Evolutionary conservation across 2,329 filamentous ascomycete genomes (phyloP).

Genomic region (Gliomastix tumulicola): DNA sequence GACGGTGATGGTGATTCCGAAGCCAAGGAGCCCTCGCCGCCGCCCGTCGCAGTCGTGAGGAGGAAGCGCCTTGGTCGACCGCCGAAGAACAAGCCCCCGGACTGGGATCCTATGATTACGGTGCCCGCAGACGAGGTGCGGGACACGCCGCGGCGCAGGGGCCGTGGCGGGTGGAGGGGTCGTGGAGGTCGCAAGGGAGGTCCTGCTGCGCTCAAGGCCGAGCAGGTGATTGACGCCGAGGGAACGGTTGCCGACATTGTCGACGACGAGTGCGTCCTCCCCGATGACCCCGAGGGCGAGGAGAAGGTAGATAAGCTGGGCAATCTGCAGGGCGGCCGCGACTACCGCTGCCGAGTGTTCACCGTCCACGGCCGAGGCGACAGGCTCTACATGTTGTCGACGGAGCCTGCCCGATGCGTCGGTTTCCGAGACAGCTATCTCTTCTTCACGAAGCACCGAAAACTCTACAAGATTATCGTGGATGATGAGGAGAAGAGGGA

Average conservation of each 20-base stretch:
- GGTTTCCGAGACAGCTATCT: slow-evolving; percentile 97
- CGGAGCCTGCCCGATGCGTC: slow-evolving; percentile 91
- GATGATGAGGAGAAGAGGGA: slow-evolving; percentile 96
- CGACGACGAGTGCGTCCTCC: slow-evolving; percentile 84
- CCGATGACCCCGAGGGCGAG: slow-evolving; percentile 82
- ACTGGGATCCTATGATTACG: slow-evolving; percentile 63
- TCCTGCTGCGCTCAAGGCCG: slow-evolving; percentile 66
- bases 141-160: slow-evolving; percentile 52
- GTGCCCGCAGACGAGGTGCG: slow-evolving; percentile 46
- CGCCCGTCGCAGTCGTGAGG: slow-evolving; percentile 57
- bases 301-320: slow-evolving; percentile 89
- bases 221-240: slow-evolving; percentile 87
- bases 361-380: slow-evolving; percentile 78
- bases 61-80: slow-evolving; percentile 78
- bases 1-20: slow-evolving; percentile 31
- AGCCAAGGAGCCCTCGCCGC: slow-evolving; percentile 46
- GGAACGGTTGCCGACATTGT: slow-evolving; percentile 87
- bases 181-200: slow-evolving; percentile 61
- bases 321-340: slow-evolving; percentile 72
- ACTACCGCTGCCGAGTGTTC: slow-evolving; percentile 94
- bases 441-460: slow-evolving; percentile 96
- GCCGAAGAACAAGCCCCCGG: slow-evolving; percentile 75
- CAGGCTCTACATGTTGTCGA: slow-evolving; percentile 95
- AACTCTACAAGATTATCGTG: slow-evolving; percentile 96
- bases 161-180: slow-evolving; percentile 65